Evolutionary conservation across 805 yeast species (phyloP), one percentile per base, ranked within the genome.

Genomic region (Candida golubevii): DNA sequence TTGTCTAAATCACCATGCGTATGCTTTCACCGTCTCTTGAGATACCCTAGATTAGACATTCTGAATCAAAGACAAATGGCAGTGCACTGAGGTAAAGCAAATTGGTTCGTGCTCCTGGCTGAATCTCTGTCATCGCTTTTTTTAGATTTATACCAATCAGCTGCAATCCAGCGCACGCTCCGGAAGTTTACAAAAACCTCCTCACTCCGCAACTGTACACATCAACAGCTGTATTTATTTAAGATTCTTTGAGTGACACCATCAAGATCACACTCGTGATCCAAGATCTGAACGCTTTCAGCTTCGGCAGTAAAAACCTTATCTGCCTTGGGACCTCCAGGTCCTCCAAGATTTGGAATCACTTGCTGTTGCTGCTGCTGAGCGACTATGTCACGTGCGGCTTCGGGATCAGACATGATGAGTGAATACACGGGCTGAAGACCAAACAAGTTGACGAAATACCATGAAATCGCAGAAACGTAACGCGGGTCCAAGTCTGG

Each of bases 391-490:
- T 72, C 71, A 36, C 71, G 68, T 1, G 72, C 79, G 37, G 75
- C 69, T 7, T 69, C 63, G 4, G 67, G 59, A 46, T 76, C 79
- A 10, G 80, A 82, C 51, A 88, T 74, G 7, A 89, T 50, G 42
- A 91, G 73, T 33, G 85, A 76, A 61, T 83, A 85, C 1, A 93
- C 82, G 0, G 96, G 85, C 53, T 79, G 78, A 48, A 93, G 74
- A 27, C 98, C 98, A 40, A 90, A 63, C 48, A 88, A 78, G 44
- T 88, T 86, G 42, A 91, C 85, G 62, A 93, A 87, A 62, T 91
- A 93, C 98, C 98, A 93, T 6, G 97, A 88, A 15, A 93, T 84
- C 3, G 96, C 82, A 32, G 93, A 83, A 13, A 93, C 98, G 80
- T 96, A 93, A 26, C 95, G 71, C 8, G 83, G 96, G 59, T 90